phyloP scores from a whole-genome alignment of 163 green algal species.

The Chlamydomonas reinhardtii region DNA sequence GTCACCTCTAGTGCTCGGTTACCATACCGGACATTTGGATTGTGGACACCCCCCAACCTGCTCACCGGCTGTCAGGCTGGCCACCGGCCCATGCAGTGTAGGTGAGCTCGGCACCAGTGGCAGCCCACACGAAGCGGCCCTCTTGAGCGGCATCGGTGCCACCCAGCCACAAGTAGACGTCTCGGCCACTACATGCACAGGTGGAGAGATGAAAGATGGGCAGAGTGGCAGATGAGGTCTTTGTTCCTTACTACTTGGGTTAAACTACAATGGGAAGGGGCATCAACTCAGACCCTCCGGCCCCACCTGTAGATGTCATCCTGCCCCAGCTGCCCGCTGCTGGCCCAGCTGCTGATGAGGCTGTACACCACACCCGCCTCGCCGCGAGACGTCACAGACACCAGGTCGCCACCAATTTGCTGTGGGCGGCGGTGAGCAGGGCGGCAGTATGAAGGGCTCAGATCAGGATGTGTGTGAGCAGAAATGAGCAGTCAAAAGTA shows the following conservation, averaged over 20 bases:
- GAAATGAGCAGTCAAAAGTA: too few relatives aligned
- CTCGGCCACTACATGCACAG: too few relatives aligned
- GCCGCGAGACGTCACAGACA: not conserved
- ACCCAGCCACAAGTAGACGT: not conserved
- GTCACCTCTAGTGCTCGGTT: too few relatives aligned
- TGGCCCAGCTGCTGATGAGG: not conserved
- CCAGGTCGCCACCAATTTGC: not conserved
- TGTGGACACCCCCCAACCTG: too few relatives aligned
- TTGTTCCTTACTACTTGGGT: too few relatives aligned
- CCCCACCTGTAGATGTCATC: not conserved
- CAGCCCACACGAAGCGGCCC: not conserved
- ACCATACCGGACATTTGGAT: too few relatives aligned
- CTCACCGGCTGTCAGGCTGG: not conserved
- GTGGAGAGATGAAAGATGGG: too few relatives aligned
- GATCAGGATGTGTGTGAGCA: too few relatives aligned
- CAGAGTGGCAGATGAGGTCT: too few relatives aligned
- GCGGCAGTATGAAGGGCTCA: too few relatives aligned
- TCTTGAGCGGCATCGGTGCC: not conserved
- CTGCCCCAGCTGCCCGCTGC: not conserved
- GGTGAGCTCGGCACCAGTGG: not conserved
- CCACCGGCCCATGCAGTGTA: not conserved
- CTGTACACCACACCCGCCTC: not conserved
- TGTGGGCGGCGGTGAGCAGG: not conserved
- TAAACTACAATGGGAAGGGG: too few relatives aligned
- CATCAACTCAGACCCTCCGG: too few relatives aligned